Evolutionary conservation across 2,329 filamentous ascomycete species (phyloP), one percentile per base, ranked within the genome.

Genomic region (Xylaria sp.): DNA sequence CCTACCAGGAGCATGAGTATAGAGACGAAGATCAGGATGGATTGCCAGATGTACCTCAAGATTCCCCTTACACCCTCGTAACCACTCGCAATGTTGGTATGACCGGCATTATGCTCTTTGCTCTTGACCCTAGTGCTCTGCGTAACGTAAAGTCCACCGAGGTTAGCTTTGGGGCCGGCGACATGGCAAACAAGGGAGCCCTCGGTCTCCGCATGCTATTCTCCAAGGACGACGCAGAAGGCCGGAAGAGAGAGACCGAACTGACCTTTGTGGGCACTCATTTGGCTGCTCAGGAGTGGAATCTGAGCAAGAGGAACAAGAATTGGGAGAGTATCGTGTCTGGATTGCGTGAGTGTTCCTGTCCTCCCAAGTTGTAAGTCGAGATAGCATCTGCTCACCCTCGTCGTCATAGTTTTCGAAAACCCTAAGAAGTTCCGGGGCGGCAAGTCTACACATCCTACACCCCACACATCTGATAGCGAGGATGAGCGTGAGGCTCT

Each of bases 171-270:
- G 96, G 96, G 0, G 79, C 94, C 0, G 90, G 89, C 65, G 91
- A 95, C 56, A 96, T 97, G 91, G 96, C 94, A 17, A 97, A 97
- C 79, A 99, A 99, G 80, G 96, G 95, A 33, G 95, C 94, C 3
- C 91, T 97, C 0, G 96, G 91, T 0, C 84, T 95, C 67, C 86
- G 94, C 38, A 79, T 96, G 49, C 84, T 88, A 15, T 90, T 92
- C 15, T 72, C 72, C 4, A 80, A 82, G 45, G 77, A 81, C 3
- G 77, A 77, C 25, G 75, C 74, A 5, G 69, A 77, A 63, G 75
- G 71, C 51, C 73, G 70, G 33, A 71, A 69, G 10, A 75, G 69
- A 55, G 81, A 81, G 4, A 86, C 90, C 29, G 87, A 92, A 73
- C 78, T 97, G 62, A 97, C 93, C 0, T 96, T 98, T 77, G 90